Percentiles rank a stretch among this genome's conserved stretches.
These are phyloP conservation scores for Candida alai DNA, from an alignment of 805 yeast genomes.

Conservation along the genomic window DNA sequence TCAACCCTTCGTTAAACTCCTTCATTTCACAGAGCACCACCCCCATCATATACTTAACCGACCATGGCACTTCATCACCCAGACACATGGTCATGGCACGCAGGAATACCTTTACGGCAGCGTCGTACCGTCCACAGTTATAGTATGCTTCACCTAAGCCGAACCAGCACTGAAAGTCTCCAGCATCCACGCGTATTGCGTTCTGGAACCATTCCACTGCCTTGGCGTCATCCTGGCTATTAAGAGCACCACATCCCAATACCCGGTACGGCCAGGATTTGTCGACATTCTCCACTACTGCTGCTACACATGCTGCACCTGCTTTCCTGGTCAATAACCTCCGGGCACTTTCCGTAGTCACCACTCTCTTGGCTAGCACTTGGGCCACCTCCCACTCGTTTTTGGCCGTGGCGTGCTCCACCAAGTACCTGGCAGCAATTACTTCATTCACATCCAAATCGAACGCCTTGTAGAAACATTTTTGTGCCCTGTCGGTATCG, in stretches of 20 bases:
- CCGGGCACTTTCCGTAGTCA: slow-evolving; percentile 59
- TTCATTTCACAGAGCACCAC: slow-evolving; percentile 59
- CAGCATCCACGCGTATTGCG: slow-evolving; percentile 64
- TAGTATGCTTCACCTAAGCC: slow-evolving; percentile 96
- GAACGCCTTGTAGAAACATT: slow-evolving; percentile 85
- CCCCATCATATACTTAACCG: slow-evolving; percentile 65
- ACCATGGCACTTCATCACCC: slow-evolving; percentile 51
- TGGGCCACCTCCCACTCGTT: slow-evolving; percentile 86
- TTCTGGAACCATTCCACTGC: slow-evolving; percentile 90
- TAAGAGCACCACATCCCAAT: slow-evolving; percentile 74
- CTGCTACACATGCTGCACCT: background rate
- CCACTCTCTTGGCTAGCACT: slow-evolving; percentile 60
- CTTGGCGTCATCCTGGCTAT: slow-evolving; percentile 63
- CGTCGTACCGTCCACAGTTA: slow-evolving; percentile 79
- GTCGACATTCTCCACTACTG: slow-evolving; percentile 21
- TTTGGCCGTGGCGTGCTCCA: slow-evolving; percentile 59
- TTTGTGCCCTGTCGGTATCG: slow-evolving; percentile 68
- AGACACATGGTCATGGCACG: slow-evolving; percentile 57
- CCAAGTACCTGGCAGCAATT: slow-evolving; percentile 68
- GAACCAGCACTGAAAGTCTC: slow-evolving; percentile 80
- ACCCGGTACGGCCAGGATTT: slow-evolving; percentile 86
- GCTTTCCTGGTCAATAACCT: slow-evolving; percentile 34
- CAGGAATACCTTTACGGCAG: slow-evolving; percentile 77
- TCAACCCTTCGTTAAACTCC: slow-evolving; percentile 60
- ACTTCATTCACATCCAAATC: slow-evolving; percentile 79